A percentile compares a stretch with the other conserved stretches of the same genome.
phyloP scores from a whole-genome alignment of 352 stramenopile genomes.

The Phytopythium litorale region DNA sequence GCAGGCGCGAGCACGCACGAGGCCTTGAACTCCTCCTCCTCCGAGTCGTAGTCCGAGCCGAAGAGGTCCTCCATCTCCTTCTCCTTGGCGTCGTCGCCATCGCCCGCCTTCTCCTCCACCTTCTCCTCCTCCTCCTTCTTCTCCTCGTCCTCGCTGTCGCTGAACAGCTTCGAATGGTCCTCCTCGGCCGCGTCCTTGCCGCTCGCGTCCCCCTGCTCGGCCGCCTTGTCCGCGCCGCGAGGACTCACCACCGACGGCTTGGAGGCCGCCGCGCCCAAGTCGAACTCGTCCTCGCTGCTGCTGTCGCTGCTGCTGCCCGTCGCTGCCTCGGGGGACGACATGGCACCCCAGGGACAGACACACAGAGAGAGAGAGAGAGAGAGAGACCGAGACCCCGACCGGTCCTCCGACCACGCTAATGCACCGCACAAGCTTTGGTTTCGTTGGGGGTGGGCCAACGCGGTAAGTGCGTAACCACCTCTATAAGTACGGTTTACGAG shows the following conservation, averaged over 20 bases:
- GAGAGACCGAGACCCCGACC: too few species aligned
- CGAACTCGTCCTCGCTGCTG: conserved; percentile 80
- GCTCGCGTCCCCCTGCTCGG: conserved; percentile 7
- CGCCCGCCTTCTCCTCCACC: conserved; percentile 16
- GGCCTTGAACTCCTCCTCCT: conserved; percentile 87
- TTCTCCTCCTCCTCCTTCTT: conserved; percentile 9
- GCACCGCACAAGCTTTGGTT: background rate
- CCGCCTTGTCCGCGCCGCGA: conserved; percentile 6
- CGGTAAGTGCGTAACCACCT: background rate
- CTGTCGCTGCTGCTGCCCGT: conserved; percentile 52
- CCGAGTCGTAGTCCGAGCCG: conserved; percentile 86
- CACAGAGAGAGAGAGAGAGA: background rate
- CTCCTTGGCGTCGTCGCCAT: conserved; percentile 32
- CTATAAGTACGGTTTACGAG: background rate
- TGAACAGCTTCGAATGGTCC: conserved; percentile 56
- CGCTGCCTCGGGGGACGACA: conserved; percentile 60
- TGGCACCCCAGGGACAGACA: background rate
- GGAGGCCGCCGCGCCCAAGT: conserved; percentile 35
- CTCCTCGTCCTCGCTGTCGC: conserved; percentile 52
- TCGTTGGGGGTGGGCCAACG: background rate
- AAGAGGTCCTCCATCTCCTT: conserved; percentile 89
- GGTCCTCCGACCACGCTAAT: too few species aligned
- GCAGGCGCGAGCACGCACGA: conserved; percentile 37
- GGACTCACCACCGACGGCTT: conserved; percentile 13
- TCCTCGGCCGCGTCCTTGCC: background rate